These are phyloP conservation scores for Leucosporidium creatinivorum DNA, from an alignment of 768 basidiomycete genomes.

Conservation along the genomic window DNA sequence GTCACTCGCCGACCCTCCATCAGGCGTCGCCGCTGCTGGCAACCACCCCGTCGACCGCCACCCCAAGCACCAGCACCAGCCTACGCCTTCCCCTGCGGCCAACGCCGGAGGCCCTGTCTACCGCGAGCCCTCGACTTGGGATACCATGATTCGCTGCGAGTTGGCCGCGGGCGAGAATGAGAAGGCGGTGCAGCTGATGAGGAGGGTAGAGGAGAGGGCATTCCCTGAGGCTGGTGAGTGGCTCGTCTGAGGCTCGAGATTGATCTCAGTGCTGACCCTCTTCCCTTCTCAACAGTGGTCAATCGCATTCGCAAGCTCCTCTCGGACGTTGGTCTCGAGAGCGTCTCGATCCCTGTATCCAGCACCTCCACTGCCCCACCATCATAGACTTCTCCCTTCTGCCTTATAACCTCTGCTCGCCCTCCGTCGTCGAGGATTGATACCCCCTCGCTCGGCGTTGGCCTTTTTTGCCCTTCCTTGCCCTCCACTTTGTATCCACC, in stretches of 20 bases:
- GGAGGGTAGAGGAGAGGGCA: slow-evolving; percentile 37
- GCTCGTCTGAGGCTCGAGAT: not conserved
- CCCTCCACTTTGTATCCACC: no score
- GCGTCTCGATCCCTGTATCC: not conserved
- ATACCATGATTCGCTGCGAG: slow-evolving; percentile 90
- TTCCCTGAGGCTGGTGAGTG: slow-evolving; percentile 33
- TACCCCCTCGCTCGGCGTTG: no score
- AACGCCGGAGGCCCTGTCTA: slow-evolving; percentile 58
- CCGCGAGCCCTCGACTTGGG: slow-evolving; percentile 91
- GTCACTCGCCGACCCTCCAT: slow-evolving; percentile 65
- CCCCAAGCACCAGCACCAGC: slow-evolving; percentile 28
- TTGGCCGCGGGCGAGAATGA: slow-evolving; percentile 67
- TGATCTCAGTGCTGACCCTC: not conserved
- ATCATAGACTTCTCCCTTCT: no score
- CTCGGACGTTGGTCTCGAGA: slow-evolving; percentile 19
- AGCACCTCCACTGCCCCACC: not conserved
- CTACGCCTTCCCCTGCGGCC: slow-evolving; percentile 36
- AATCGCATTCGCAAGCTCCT: slow-evolving; percentile 20
- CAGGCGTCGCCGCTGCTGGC: slow-evolving; percentile 76
- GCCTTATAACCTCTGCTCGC: no score
- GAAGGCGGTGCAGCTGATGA: slow-evolving; percentile 60
- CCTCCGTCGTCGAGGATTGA: no score
- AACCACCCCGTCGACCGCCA: slow-evolving; percentile 71
- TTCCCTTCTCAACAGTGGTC: slow-evolving; percentile 3
- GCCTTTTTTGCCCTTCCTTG: no score